A percentile compares a stretch with the other conserved stretches of the same genome.
Evolutionary conservation across 352 stramenopile genomes (phyloP).

Genomic region (Globisporangium splendens): DNA sequence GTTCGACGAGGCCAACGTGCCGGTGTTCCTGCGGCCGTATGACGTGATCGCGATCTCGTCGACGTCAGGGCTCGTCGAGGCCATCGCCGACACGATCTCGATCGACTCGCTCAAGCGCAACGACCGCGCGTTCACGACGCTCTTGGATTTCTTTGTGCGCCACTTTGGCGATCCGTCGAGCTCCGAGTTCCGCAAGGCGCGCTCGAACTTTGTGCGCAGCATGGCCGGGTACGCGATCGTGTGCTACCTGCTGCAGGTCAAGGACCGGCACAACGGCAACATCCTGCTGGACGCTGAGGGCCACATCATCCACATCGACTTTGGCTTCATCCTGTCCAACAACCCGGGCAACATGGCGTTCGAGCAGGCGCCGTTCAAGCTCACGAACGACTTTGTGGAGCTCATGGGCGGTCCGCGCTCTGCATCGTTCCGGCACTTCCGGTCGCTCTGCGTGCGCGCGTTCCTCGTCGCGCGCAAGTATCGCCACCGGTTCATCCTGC

Average conservation of each 20-base stretch:
- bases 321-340: slow-evolving; percentile 94
- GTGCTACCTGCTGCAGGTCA: slow-evolving; percentile 96
- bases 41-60: slow-evolving; percentile 94
- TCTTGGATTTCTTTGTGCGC: slow-evolving; percentile 93
- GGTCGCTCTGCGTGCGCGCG: slow-evolving; percentile 93
- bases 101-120: slow-evolving; percentile 98
- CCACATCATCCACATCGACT: slow-evolving; percentile 97
- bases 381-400: slow-evolving; percentile 96
- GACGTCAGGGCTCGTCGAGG: slow-evolving; percentile 94
- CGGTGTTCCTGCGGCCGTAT: slow-evolving; percentile 95
- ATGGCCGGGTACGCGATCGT: slow-evolving; percentile 92
- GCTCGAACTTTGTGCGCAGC: slow-evolving; percentile 85
- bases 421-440: slow-evolving; percentile 91
- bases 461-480: slow-evolving; percentile 95
- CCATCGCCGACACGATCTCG: slow-evolving; percentile 96
- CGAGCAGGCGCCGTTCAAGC: slow-evolving; percentile 97
- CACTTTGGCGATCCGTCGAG: slow-evolving; percentile 86
- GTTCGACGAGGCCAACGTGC: slow-evolving; percentile 92
- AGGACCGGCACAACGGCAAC: slow-evolving; percentile 98
- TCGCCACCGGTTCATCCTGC: slow-evolving; percentile 92
- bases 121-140: slow-evolving; percentile 87
- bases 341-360: slow-evolving; percentile 93
- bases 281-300: slow-evolving; percentile 95
- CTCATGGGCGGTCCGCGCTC: slow-evolving; percentile 94
- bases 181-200: slow-evolving; percentile 70